Conservation (phyloP, 306 rosid genomes). For the Canavalia gladiata region DNA sequence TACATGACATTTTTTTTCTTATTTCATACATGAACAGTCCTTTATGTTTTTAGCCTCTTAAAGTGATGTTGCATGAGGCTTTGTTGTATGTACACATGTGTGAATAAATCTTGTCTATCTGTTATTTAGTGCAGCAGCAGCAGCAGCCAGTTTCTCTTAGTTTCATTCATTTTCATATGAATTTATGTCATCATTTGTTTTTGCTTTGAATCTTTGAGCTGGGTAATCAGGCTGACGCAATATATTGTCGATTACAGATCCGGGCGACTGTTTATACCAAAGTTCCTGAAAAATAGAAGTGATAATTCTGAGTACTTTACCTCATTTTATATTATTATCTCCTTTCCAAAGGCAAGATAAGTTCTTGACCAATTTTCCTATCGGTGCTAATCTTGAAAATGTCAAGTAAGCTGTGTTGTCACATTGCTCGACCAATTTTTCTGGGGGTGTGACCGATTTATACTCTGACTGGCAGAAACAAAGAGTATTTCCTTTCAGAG, state of each 20-base stretch:
- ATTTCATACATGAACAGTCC: slow-evolving; percentile 41
- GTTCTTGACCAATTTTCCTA: neutral
- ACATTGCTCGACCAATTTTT: neutral
- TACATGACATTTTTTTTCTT: slow-evolving; percentile 51
- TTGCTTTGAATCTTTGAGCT: slow-evolving; percentile 33
- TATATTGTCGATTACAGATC: neutral
- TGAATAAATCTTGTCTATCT: slow-evolving; percentile 63
- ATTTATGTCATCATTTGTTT: slow-evolving; percentile 45
- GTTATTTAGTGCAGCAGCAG: slow-evolving; percentile 60
- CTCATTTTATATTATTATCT: neutral
- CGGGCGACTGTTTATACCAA: neutral
- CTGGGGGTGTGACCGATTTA: no score
- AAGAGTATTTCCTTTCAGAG: no score
- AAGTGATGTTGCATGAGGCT: slow-evolving; percentile 54
- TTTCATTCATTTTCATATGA: slow-evolving; percentile 43
- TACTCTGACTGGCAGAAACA: no score
- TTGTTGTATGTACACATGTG: slow-evolving; percentile 57
- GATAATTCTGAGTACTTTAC: neutral
- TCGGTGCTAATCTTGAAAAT: neutral
- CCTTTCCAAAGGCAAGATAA: neutral
- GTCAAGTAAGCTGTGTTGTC: neutral
- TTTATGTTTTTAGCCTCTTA: slow-evolving; percentile 38
- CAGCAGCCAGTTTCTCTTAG: slow-evolving; percentile 50
- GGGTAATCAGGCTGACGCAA: neutral
- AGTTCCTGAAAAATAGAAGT: neutral